Base-by-base conservation (phyloP, 768 basidiomycete genomes). In the Chlorophyllum brunneum region DNA sequence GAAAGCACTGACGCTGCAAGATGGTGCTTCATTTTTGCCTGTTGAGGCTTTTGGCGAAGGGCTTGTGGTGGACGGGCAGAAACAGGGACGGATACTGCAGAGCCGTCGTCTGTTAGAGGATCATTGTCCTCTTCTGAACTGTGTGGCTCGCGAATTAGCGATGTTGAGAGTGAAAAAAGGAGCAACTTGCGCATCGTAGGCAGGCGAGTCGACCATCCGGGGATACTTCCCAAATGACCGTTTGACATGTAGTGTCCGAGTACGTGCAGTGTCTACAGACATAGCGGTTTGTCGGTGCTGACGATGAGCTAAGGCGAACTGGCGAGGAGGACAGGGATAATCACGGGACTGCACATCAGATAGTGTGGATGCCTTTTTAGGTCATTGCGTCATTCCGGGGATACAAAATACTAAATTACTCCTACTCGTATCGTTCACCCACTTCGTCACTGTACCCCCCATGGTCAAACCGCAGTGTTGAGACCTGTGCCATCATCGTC, bases 111-210 rank as follows among this genome's bases (percentile, higher is more conserved):
- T 5, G 87, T 89, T 58, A 88, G 71, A 4, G 88, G 87, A 65
- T 91, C 89, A 64, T 92, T 92, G 78, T 92, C 89, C 70, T 91
- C 89, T 63, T 91, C 88, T 3, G 87, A 90, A 66, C 86, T 88
- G 64, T 52, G 56, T 46, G 60, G 66, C 38, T 43, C 58, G 16
- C 31, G 27, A 18, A 56, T 54, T 38, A 54, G 22, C n/a, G 18
- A 22, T 10, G 36, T 36, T 26, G 31, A 55, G 50, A 24, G 9
- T 40, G 30, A 2, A 39, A 50, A 30, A 41, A 26, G 16, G 24
- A 16, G 56, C 56, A 30, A 73, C 75, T 63, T 60, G 82, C 75
- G 86, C 86, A 67, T 88, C 86, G 69, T 88, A 88, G 2, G 86
- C 86, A 15, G 86, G 86, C 1, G 86, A 88, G 50, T 88, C 84